Evolutionary conservation across 2,329 filamentous ascomycete genomes (phyloP).

Genomic region (Cadophora sp.): DNA sequence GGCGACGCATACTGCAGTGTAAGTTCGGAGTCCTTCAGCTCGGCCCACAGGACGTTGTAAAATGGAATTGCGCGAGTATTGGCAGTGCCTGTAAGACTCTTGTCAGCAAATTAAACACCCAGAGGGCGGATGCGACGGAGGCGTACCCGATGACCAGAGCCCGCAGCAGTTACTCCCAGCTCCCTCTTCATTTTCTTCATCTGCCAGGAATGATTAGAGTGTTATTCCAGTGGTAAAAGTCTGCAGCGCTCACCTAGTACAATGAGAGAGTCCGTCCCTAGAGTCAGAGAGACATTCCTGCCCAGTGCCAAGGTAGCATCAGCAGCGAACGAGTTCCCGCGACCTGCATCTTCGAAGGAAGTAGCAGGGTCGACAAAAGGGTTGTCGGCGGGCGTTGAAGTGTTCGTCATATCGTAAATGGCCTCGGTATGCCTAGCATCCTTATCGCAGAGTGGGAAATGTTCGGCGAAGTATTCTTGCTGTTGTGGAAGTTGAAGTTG

Average conservation of each 20-base stretch:
- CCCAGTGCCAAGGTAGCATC: slow-evolving; percentile 60
- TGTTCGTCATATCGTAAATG: slow-evolving; percentile 33
- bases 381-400: slow-evolving; percentile 42
- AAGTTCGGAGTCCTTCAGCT: slow-evolving; percentile 65
- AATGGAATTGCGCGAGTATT: slow-evolving; percentile 68
- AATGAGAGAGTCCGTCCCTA: slow-evolving; percentile 65
- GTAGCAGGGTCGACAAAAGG: slow-evolving; percentile 48
- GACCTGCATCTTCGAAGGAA: slow-evolving; percentile 44
- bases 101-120: slow-evolving; percentile 30
- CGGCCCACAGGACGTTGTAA: slow-evolving; percentile 86
- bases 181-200: slow-evolving; percentile 59
- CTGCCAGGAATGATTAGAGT: slow-evolving; percentile 44
- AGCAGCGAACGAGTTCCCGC: slow-evolving; percentile 45
- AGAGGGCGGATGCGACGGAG: slow-evolving; percentile 19
- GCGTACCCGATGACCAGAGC: slow-evolving; percentile 55
- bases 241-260: slow-evolving; percentile 56
- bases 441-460: slow-evolving; percentile 15
- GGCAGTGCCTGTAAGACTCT: slow-evolving; percentile 35
- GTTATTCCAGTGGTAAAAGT: neutral
- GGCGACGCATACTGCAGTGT: slow-evolving; percentile 76
- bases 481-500: slow-evolving; percentile 14
- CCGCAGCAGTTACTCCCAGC: slow-evolving; percentile 61
- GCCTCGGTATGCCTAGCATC: slow-evolving; percentile 33
- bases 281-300: slow-evolving; percentile 63
- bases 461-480: slow-evolving; percentile 2